phyloP scores from a whole-genome alignment of 495 filamentous ascomycete species.

The Chlorociboria aeruginascens region DNA sequence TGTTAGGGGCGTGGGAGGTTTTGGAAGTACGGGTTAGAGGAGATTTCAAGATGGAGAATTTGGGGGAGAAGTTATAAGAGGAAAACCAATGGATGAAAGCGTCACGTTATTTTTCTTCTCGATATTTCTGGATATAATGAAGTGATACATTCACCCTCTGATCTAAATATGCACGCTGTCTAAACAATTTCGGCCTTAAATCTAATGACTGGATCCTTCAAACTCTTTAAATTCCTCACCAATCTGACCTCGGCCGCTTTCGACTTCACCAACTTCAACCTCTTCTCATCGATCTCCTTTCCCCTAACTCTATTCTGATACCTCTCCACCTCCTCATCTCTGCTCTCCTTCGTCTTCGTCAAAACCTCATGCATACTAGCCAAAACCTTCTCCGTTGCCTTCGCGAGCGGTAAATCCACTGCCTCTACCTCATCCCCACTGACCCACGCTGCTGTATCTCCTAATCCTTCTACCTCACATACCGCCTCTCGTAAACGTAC shows the following conservation, averaged over 20 bases:
- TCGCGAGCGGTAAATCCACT: constrained; percentile 66
- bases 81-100: background rate
- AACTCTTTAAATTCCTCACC: constrained; percentile 52
- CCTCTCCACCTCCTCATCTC: constrained; percentile 42
- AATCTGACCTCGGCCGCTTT: constrained; percentile 74
- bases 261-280: constrained; percentile 50
- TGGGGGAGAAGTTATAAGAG: constrained; percentile 14
- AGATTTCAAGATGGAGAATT: background rate
- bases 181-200: constrained; percentile 44
- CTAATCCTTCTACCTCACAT: constrained; percentile 27
- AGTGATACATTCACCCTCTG: background rate
- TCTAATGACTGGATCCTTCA: constrained; percentile 49
- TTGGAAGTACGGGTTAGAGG: constrained; percentile 70
- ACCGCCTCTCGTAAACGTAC: constrained; percentile 83
- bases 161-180: background rate
- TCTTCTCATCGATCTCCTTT: constrained; percentile 43
- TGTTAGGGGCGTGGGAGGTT: constrained; percentile 80
- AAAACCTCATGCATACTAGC: constrained; percentile 86
- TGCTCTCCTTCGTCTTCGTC: constrained; percentile 57
- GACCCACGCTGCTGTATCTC: constrained; percentile 48
- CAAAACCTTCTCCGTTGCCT: constrained; percentile 75
- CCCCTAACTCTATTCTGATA: constrained; percentile 21
- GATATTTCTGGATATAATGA: background rate
- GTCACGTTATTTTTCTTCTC: background rate
- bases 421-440: constrained; percentile 54